phyloP scores from a whole-genome alignment of 2,329 filamentous ascomycete genomes.

The Talaromyces sp. region DNA sequence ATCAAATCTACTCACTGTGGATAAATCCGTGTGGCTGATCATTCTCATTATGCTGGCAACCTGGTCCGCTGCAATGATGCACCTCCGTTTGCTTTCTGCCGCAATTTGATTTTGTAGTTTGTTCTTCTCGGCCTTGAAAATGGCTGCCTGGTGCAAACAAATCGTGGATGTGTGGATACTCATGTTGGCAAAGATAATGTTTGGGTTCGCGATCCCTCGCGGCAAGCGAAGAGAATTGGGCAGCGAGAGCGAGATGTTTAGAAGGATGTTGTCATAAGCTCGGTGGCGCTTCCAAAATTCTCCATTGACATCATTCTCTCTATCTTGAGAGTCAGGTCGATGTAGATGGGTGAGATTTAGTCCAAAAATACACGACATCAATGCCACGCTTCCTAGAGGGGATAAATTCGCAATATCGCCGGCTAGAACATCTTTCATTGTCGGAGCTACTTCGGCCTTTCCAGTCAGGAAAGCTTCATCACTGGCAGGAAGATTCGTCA shows the following conservation, averaged over 20 bases:
- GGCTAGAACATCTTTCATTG: slow-evolving; percentile 50
- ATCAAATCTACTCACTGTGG: slow-evolving; percentile 60
- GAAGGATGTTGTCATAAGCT: slow-evolving; percentile 79
- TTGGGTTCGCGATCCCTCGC: slow-evolving; percentile 66
- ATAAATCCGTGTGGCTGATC: slow-evolving; percentile 83
- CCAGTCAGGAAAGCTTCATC: slow-evolving; percentile 82
- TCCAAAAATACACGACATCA: slow-evolving; percentile 86
- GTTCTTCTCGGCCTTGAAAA: slow-evolving; percentile 94
- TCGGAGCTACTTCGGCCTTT: slow-evolving; percentile 64
- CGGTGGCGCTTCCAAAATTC: slow-evolving; percentile 95
- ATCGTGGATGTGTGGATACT: slow-evolving; percentile 94
- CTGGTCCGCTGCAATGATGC: slow-evolving; percentile 87
- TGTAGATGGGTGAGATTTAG: slow-evolving; percentile 88
- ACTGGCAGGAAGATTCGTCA: slow-evolving; percentile 74
- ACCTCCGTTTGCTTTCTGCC: slow-evolving; percentile 85
- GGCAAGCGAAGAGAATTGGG: slow-evolving; percentile 76
- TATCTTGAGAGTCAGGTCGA: slow-evolving; percentile 73
- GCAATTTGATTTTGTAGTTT: slow-evolving; percentile 69
- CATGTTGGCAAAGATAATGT: slow-evolving; percentile 93
- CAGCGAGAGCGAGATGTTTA: slow-evolving; percentile 80
- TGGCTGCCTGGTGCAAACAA: slow-evolving; percentile 95
- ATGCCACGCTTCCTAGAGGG: slow-evolving; percentile 69
- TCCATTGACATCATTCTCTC: slow-evolving; percentile 81
- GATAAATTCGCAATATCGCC: slow-evolving; percentile 68
- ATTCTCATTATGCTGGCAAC: slow-evolving; percentile 94